Percentiles rank a stretch among this genome's conserved stretches.
These are phyloP conservation scores for Lablab purpureus DNA, from an alignment of 306 rosid species.

Conservation along the genomic window DNA sequence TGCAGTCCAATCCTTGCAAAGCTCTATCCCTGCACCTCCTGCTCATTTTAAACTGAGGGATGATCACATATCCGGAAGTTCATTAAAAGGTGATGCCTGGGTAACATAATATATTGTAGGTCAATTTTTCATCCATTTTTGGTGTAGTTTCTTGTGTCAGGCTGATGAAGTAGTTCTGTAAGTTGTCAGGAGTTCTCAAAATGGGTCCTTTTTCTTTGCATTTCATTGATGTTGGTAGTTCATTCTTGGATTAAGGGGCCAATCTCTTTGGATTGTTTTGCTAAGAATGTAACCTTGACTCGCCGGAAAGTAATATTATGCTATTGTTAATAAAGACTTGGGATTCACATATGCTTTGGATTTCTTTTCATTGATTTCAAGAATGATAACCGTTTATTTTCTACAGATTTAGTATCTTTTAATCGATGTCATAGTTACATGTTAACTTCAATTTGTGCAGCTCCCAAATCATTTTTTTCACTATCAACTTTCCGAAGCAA, in stretches of 20 bases:
- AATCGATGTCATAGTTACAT: conserved; percentile 27
- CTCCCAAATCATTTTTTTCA: conserved; percentile 94
- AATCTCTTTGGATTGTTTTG: conserved; percentile 33
- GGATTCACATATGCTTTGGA: conserved; percentile 27
- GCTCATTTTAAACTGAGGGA: conserved; percentile 88
- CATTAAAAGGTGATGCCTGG: conserved; percentile 78
- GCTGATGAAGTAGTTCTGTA: conserved; percentile 34
- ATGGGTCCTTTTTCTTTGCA: conserved; percentile 11
- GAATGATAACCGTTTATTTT: conserved; percentile 11
- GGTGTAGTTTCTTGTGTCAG: conserved; percentile 29
- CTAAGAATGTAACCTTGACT: conserved; percentile 16
- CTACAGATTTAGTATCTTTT: conserved; percentile 33
- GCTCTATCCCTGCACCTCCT: conserved; percentile 97
- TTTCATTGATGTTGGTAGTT: conserved; percentile 26
- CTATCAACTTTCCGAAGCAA: conserved; percentile 96
- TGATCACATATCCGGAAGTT: conserved; percentile 93
- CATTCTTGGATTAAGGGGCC: conserved; percentile 31
- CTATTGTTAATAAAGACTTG: conserved; percentile 8
- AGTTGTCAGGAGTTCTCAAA: conserved; percentile 29
- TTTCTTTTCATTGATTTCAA: conserved; percentile 34
- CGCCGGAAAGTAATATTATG: conserved; percentile 3
- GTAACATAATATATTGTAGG: conserved; percentile 19
- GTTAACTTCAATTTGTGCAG: conserved; percentile 60
- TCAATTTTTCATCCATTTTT: conserved; percentile 22
- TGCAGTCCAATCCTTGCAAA: conserved; percentile 83